Conservation (phyloP, 495 filamentous ascomycete genomes). For the Penicillium mononematosum region DNA sequence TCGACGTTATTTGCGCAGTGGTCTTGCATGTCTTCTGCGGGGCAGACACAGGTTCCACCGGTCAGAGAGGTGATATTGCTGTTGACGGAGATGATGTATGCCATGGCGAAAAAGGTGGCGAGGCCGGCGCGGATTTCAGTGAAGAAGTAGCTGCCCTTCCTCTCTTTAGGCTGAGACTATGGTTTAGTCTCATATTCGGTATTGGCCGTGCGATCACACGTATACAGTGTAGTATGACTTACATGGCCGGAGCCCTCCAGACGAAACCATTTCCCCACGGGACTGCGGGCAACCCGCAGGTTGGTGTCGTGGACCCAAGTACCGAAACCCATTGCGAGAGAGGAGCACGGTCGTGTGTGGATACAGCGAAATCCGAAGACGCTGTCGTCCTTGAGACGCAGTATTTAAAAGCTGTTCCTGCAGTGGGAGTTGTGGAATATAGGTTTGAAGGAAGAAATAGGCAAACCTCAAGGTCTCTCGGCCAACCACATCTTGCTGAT, state of each 20-base stretch:
- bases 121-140: conserved; percentile 77
- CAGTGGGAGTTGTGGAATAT: conserved; percentile 8
- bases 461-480: conserved; percentile 15
- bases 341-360: conserved; percentile 10
- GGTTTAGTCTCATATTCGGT: not conserved
- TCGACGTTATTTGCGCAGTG: conserved; percentile 54
- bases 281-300: conserved; percentile 51
- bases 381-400: conserved; percentile 9
- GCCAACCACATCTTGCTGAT: conserved; percentile 26
- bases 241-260: conserved; percentile 75
- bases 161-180: conserved; percentile 51
- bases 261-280: conserved; percentile 69
- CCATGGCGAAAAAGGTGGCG: conserved; percentile 86
- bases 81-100: conserved; percentile 78
- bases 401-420: conserved; percentile 12
- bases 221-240: conserved; percentile 27
- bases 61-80: conserved; percentile 62
- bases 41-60: conserved; percentile 77
- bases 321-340: conserved; percentile 34
- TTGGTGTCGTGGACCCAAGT: conserved; percentile 55
- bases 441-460: conserved; percentile 6
- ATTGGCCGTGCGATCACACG: not conserved
- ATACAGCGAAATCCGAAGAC: conserved; percentile 4
- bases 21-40: conserved; percentile 42
- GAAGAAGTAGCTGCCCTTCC: conserved; percentile 73